Conservation (phyloP, 2,329 filamentous ascomycete species). For the Verticillium dahliae region DNA sequence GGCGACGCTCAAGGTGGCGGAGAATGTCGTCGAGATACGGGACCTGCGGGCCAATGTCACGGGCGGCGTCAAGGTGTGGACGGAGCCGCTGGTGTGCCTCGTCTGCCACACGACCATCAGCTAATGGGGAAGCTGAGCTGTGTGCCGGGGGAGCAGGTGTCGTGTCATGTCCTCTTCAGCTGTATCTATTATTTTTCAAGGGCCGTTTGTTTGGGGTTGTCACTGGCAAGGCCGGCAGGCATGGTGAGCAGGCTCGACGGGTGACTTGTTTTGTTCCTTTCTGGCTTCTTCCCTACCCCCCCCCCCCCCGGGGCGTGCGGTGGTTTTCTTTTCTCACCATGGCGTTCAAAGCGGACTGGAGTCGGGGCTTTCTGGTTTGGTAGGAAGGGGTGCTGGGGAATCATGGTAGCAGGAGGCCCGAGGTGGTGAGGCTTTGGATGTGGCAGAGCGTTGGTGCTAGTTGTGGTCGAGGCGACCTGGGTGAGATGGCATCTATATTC, state of each 20-base stretch:
- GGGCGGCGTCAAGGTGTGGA: slow-evolving; percentile 47
- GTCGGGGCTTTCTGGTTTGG: neutral
- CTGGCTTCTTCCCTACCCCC: too few relatives aligned
- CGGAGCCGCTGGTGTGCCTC: slow-evolving; percentile 43
- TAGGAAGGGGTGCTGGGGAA: neutral
- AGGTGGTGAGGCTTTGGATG: neutral
- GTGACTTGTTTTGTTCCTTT: too few relatives aligned
- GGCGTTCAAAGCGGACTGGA: neutral
- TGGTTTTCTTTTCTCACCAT: neutral
- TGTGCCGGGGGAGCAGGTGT: neutral
- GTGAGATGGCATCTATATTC: too few relatives aligned
- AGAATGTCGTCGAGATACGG: slow-evolving; percentile 40
- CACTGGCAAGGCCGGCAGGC: too few relatives aligned
- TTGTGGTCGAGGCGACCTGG: too few relatives aligned
- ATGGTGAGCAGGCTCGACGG: neutral
- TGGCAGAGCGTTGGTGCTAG: neutral
- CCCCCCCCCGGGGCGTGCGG: too few relatives aligned
- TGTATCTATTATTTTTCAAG: neutral
- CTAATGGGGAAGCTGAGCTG: neutral
- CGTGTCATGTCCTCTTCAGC: neutral
- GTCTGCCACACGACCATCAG: slow-evolving; percentile 38
- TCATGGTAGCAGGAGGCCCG: neutral
- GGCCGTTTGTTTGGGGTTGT: too few relatives aligned
- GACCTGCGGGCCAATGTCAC: slow-evolving; percentile 41
- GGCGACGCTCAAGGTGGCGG: slow-evolving; percentile 31